Percentiles rank a stretch among this genome's conserved stretches.
Evolutionary conservation across 371 early-diverging fungal genomes (phyloP).

Genomic region (Umbelopsis sp.): DNA sequence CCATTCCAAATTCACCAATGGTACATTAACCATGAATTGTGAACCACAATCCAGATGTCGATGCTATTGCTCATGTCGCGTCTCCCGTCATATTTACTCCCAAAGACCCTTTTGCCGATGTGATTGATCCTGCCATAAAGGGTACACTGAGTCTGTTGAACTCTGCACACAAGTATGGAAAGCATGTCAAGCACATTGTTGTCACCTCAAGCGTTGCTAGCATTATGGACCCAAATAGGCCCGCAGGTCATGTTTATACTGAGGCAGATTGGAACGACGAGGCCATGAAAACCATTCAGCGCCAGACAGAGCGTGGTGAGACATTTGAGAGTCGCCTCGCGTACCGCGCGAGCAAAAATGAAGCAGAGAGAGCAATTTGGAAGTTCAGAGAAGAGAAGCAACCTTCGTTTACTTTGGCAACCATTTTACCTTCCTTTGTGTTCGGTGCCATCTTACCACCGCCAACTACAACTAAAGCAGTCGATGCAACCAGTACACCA

Average conservation of each 20-base stretch:
- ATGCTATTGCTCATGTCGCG: conserved; percentile 13
- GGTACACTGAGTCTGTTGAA: conserved; percentile 11
- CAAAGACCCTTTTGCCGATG: conserved; percentile 7
- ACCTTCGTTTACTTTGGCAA: not conserved
- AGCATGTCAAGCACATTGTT: conserved; percentile 13
- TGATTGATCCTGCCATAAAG: conserved; percentile 6
- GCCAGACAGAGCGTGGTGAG: not conserved
- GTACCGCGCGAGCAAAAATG: conserved; percentile 8
- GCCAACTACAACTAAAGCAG: not conserved
- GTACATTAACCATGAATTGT: not conserved
- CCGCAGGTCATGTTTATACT: not conserved
- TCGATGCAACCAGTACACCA: conserved; percentile 5
- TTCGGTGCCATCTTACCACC: not conserved
- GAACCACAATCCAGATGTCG: not conserved
- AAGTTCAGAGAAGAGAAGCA: conserved; percentile 8
- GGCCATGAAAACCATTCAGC: not conserved
- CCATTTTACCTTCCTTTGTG: conserved; percentile 10
- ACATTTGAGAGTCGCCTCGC: not conserved
- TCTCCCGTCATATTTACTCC: not conserved
- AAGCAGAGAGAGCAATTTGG: conserved; percentile 12
- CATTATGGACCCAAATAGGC: not conserved
- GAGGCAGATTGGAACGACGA: conserved; percentile 17
- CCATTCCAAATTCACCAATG: not conserved
- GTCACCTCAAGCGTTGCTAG: conserved; percentile 18
- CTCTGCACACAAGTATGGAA: conserved; percentile 13